These are phyloP conservation scores for Spergularia marina DNA, from an alignment of 148 eudicot species.

Conservation along the genomic window DNA sequence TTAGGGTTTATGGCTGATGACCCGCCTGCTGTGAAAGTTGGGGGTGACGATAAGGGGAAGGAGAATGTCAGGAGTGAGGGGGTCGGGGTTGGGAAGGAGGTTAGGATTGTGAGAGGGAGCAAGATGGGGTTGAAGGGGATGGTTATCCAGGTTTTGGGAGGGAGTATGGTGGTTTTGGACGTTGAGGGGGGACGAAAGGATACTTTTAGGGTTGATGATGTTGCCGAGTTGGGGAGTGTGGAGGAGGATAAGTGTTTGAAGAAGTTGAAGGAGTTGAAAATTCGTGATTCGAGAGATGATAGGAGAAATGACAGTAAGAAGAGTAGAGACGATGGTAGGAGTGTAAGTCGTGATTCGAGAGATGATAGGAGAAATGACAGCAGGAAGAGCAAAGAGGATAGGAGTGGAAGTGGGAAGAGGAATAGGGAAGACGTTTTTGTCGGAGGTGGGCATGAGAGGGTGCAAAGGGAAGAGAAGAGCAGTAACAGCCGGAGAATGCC, in stretches of 20 bases:
- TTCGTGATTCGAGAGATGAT: slow-evolving; percentile 31
- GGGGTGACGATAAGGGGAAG: background rate
- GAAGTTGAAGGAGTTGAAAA: slow-evolving; percentile 59
- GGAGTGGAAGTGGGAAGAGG: slow-evolving; percentile 34
- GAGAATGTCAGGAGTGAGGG: slow-evolving; percentile 15
- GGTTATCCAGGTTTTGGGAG: slow-evolving; percentile 40
- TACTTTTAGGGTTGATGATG: slow-evolving; percentile 34
- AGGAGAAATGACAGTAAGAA: slow-evolving; percentile 15
- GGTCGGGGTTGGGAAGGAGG: slow-evolving; percentile 40
- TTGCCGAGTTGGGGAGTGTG: slow-evolving; percentile 65
- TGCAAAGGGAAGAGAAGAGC: slow-evolving; percentile 25
- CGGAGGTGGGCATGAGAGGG: slow-evolving; percentile 6
- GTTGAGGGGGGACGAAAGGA: slow-evolving; percentile 44
- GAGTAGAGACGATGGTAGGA: slow-evolving; percentile 7
- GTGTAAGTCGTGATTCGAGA: slow-evolving; percentile 28
- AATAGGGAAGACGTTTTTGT: slow-evolving; percentile 29
- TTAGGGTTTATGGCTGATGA: slow-evolving; percentile 52
- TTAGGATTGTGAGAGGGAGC: slow-evolving; percentile 58
- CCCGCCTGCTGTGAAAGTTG: slow-evolving; percentile 13
- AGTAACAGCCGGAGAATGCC: slow-evolving; percentile 26
- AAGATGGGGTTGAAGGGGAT: slow-evolving; percentile 59
- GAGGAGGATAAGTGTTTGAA: slow-evolving; percentile 70
- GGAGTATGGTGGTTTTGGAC: slow-evolving; percentile 43
- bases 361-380: slow-evolving; percentile 16
- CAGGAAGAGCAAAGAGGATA: slow-evolving; percentile 20